A percentile compares a stretch with the other conserved stretches of the same genome.
These are phyloP conservation scores for Cyclostephanos tholiformis DNA, from an alignment of 108 stramenopile genomes.

Conservation along the genomic window DNA sequence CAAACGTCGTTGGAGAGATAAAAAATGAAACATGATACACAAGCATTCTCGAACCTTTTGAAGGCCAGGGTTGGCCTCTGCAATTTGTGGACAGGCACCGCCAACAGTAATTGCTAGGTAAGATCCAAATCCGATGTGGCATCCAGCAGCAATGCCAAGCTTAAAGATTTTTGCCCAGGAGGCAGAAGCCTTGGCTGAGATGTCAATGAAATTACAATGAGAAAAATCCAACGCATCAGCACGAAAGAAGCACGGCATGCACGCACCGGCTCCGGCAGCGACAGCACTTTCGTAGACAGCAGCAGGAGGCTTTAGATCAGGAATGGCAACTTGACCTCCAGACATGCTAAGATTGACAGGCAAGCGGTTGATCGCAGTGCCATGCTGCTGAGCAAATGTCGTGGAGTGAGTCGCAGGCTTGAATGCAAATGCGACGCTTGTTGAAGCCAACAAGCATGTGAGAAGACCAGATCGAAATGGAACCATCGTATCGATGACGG, in stretches of 20 bases:
- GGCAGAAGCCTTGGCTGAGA: slow-evolving; percentile 64
- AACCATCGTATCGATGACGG: slow-evolving; percentile 20
- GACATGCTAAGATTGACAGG: slow-evolving; percentile 58
- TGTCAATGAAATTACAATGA: background rate
- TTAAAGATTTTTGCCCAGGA: slow-evolving; percentile 78
- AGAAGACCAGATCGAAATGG: slow-evolving; percentile 40
- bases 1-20: background rate
- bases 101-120: slow-evolving; percentile 85
- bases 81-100: slow-evolving; percentile 83
- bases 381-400: slow-evolving; percentile 27
- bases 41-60: slow-evolving; percentile 62
- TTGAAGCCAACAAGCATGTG: slow-evolving; percentile 39
- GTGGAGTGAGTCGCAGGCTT: slow-evolving; percentile 31
- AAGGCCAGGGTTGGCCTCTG: slow-evolving; percentile 84
- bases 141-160: slow-evolving; percentile 83
- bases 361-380: slow-evolving; percentile 13
- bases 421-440: slow-evolving; percentile 48
- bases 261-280: slow-evolving; percentile 64
- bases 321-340: slow-evolving; percentile 48
- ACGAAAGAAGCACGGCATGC: background rate
- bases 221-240: background rate
- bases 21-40: background rate
- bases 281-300: slow-evolving; percentile 80
- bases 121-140: slow-evolving; percentile 88
- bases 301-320: slow-evolving; percentile 71